phyloP scores from a whole-genome alignment of 2,329 filamentous ascomycete species.

The Stylonectria norvegica region DNA sequence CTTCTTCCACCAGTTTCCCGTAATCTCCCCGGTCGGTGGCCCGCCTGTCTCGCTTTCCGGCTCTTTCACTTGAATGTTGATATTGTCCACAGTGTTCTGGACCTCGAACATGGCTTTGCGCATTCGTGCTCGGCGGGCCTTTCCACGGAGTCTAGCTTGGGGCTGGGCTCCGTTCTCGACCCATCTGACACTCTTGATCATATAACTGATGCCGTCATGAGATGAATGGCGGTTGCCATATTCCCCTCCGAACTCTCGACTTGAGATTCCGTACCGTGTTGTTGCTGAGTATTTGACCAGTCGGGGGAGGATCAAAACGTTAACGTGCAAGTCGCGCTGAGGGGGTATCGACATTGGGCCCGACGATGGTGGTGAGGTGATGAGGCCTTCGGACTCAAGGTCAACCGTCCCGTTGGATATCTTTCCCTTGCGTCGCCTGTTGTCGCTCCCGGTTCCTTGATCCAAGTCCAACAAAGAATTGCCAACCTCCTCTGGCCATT shows the following conservation, averaged over 20 bases:
- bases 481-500: constrained; percentile 79
- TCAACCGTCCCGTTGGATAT: constrained; percentile 28
- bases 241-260: constrained; percentile 69
- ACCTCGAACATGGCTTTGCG: constrained; percentile 53
- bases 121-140: constrained; percentile 55
- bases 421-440: constrained; percentile 34
- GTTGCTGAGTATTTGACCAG: constrained; percentile 73
- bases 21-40: constrained; percentile 30
- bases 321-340: constrained; percentile 81
- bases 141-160: constrained; percentile 54
- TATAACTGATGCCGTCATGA: constrained; percentile 88
- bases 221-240: constrained; percentile 40
- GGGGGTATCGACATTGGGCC: constrained; percentile 62
- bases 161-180: constrained; percentile 70
- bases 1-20: constrained; percentile 34
- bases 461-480: constrained; percentile 61
- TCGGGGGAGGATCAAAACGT: constrained; percentile 75
- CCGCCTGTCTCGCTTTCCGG: constrained; percentile 24
- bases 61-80: constrained; percentile 25
- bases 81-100: constrained; percentile 35
- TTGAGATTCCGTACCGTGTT: constrained; percentile 76
- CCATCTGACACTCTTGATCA: constrained; percentile 78
- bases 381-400: constrained; percentile 40
- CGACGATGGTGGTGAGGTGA: constrained; percentile 52
- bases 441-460: constrained; percentile 27